A percentile compares a stretch with the other conserved stretches of the same genome.
Conservation (phyloP, 2,329 filamentous ascomycete genomes). For the Monosporascus sp. region DNA sequence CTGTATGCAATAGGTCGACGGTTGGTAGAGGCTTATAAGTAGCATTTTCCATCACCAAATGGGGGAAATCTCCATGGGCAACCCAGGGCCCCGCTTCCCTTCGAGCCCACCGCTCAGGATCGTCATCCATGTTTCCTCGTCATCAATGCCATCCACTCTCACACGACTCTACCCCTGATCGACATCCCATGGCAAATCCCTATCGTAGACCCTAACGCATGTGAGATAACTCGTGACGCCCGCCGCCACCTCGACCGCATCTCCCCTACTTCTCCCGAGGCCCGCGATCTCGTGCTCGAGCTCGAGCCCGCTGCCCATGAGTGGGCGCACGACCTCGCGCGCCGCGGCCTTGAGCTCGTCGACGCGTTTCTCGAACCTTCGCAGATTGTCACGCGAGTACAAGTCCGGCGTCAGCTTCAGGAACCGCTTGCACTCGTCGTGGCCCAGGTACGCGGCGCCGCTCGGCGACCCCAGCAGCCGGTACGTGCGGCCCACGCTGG, state of each 20-base stretch:
- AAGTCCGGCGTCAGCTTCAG: slow-evolving; percentile 76
- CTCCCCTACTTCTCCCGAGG: slow-evolving; percentile 31
- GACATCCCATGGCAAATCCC: slow-evolving; percentile 27
- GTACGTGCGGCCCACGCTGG: slow-evolving; percentile 67
- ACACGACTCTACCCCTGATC: slow-evolving; percentile 14
- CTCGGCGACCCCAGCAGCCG: slow-evolving; percentile 64
- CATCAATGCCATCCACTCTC: background rate
- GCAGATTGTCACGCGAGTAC: slow-evolving; percentile 81
- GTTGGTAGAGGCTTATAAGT: too few species aligned
- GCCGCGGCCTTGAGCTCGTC: slow-evolving; percentile 86
- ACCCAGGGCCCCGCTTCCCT: too few species aligned
- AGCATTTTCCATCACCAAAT: too few species aligned
- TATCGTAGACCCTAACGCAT: slow-evolving; percentile 25
- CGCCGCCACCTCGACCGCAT: slow-evolving; percentile 3
- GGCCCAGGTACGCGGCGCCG: slow-evolving; percentile 62
- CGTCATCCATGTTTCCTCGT: background rate
- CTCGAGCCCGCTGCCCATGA: slow-evolving; percentile 82
- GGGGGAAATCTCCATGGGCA: too few species aligned
- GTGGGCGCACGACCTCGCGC: slow-evolving; percentile 72
- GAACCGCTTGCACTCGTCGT: slow-evolving; percentile 88
- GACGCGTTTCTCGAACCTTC: slow-evolving; percentile 77
- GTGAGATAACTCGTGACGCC: slow-evolving; percentile 26
- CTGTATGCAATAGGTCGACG: too few species aligned
- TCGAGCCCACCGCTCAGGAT: too few species aligned
- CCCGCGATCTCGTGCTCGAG: slow-evolving; percentile 58